Base-by-base conservation (phyloP, 345 rosid species). In the Salix viminalis region DNA sequence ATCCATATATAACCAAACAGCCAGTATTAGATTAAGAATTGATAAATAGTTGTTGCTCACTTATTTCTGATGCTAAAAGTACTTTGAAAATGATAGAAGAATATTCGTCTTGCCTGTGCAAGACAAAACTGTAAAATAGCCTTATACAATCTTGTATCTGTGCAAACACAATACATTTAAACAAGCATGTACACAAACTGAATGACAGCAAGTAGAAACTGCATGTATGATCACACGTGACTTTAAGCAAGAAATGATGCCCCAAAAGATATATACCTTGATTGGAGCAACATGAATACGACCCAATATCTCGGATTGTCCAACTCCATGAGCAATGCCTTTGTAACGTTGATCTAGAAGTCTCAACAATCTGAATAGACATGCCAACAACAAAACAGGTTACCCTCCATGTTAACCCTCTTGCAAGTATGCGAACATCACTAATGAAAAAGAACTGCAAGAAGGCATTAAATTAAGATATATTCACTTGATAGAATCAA, bases 291-390 rank as follows among this genome's bases (percentile, higher is more conserved):
- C 99, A 73, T 96, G 99, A 84, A 96, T 93, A 32, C 98, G 90
- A 65, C 98, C 98, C 80, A 96, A 73, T 83, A 96, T 96, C 94
- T 96, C 98, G 24, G 99, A 89, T 58, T 96, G 99, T 78, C 98
- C 99, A 76, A 96, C 99, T 71, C 99, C 99, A 86, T 87, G 99
- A 85, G 98, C 99, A 82, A 92, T 88, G 80, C 99, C 98, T 85
- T 83, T 92, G 77, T 92, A 93, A 18, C 98, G 92, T 77, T 90
- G 89, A 84, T 93, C 99, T 79, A 96, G 81, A 79, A 93, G 98
- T 85, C 99, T 90, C 82, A 96, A 81, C 88, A 96, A 85, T 80
- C 99, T 96, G 80, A 44, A 86, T 7, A 77, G 67, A 16, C 74
- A 69, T 48, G 54, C 61, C 75, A 73, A 62, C 61, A 77, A 69